Evolutionary conservation across 2,329 filamentous ascomycete genomes (phyloP).

Genomic region (Fusarium miscanthi): DNA sequence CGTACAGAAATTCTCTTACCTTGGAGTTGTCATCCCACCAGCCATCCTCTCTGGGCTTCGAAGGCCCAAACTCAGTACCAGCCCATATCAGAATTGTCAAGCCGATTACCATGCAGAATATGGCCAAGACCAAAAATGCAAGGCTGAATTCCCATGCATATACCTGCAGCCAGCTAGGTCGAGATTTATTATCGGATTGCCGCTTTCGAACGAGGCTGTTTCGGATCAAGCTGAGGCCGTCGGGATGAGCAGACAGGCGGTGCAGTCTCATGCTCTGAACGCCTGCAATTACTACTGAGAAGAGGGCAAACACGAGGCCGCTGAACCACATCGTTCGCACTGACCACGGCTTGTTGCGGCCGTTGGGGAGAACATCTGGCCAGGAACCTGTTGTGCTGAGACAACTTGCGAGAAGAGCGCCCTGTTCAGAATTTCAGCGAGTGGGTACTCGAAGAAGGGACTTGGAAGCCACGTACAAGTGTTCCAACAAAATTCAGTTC

Average conservation of each 20-base stretch:
- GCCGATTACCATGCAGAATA: background rate
- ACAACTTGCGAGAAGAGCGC: background rate
- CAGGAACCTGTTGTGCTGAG: background rate
- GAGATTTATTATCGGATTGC: background rate
- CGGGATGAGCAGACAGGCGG: background rate
- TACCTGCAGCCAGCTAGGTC: background rate
- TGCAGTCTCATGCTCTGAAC: background rate
- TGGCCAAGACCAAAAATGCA: background rate
- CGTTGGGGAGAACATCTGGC: background rate
- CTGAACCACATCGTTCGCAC: background rate
- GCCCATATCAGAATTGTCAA: background rate
- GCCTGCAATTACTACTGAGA: background rate
- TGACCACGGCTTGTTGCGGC: background rate
- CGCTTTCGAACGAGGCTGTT: background rate
- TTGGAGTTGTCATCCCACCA: background rate
- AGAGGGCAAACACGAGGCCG: background rate
- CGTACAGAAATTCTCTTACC: background rate
- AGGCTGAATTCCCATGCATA: background rate
- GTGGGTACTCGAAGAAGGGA: accelerated
- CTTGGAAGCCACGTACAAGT: background rate
- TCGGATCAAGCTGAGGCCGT: background rate
- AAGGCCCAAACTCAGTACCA: background rate
- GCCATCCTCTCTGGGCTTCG: background rate
- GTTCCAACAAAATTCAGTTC: background rate
- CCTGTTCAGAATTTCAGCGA: accelerated